Conservation (phyloP, 495 filamentous ascomycete species). For the Recurvomyces mirabilis region DNA sequence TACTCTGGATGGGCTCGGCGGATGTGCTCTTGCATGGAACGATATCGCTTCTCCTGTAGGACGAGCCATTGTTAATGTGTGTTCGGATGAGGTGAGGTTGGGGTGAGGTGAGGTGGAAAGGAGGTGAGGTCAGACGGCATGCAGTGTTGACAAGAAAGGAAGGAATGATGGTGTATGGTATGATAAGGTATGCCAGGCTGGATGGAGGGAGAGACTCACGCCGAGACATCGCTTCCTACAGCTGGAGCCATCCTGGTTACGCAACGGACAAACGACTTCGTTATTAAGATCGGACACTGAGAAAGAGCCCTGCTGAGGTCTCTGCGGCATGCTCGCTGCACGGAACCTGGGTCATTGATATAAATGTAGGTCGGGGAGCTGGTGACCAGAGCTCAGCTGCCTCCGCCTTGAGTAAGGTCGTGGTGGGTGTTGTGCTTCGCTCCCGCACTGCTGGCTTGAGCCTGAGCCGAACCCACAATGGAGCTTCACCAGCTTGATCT, state of each 20-base stretch:
- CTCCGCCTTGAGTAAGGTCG: too few relatives aligned
- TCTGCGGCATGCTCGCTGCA: constrained; percentile 75
- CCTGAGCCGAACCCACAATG: too few relatives aligned
- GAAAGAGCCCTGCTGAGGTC: constrained; percentile 81
- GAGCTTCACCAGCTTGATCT: too few relatives aligned
- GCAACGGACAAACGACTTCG: constrained; percentile 92
- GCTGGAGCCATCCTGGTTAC: constrained; percentile 91
- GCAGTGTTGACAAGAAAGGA: neutral
- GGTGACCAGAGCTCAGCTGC: too few relatives aligned
- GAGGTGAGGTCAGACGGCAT: constrained; percentile 6
- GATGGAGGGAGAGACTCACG: constrained; percentile 50
- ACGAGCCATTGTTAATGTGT: constrained; percentile 1
- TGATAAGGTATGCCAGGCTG: constrained; percentile 1
- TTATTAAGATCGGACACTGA: constrained; percentile 85
- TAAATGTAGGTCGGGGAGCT: too few relatives aligned
- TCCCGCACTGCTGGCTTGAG: too few relatives aligned
- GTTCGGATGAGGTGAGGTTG: neutral
- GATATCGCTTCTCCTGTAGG: constrained; percentile 83
- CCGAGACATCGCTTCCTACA: constrained; percentile 96
- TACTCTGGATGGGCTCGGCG: constrained; percentile 93
- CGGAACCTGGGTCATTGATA: too few relatives aligned
- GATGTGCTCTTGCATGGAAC: constrained; percentile 99
- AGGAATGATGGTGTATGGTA: constrained; percentile 9
- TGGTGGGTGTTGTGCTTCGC: too few relatives aligned
- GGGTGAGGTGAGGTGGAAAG: neutral